Conservation (phyloP, 352 stramenopile species). For the Globisporangium rhizosaccharum region DNA sequence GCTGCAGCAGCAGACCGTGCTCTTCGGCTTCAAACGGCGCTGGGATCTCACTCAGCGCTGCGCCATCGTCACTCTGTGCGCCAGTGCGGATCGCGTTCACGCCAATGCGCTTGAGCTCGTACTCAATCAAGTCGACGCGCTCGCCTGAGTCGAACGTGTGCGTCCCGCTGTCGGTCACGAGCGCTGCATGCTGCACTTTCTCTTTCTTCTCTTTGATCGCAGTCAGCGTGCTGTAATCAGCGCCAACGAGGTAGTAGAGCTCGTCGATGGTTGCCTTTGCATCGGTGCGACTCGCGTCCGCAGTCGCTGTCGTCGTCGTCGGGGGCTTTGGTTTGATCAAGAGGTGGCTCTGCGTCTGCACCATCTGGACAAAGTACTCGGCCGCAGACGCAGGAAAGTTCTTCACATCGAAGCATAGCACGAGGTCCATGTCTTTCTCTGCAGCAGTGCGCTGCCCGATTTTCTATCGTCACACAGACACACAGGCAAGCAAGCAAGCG, state of each 20-base stretch:
- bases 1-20: conserved; percentile 58
- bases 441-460: conserved; percentile 38
- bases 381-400: conserved; percentile 37
- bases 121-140: conserved; percentile 71
- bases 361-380: conserved; percentile 65
- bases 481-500: not conserved
- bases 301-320: not conserved
- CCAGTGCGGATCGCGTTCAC: conserved; percentile 22
- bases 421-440: conserved; percentile 64
- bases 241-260: conserved; percentile 55
- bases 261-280: conserved; percentile 9
- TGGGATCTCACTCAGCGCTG: conserved; percentile 21
- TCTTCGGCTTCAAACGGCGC: conserved; percentile 61
- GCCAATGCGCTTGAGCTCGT: conserved; percentile 52
- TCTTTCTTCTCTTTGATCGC: conserved; percentile 60
- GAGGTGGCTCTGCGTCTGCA: conserved; percentile 60
- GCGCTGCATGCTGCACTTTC: conserved; percentile 32
- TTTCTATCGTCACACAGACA: conserved; percentile 26
- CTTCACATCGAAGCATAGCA: conserved; percentile 70
- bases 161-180: conserved; percentile 33
- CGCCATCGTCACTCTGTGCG: conserved; percentile 4
- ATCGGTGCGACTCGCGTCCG: conserved; percentile 11
- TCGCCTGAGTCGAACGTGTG: conserved; percentile 65
- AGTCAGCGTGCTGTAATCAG: conserved; percentile 35
- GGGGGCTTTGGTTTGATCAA: conserved; percentile 36